Conservation (phyloP, 1,139 yeast species). For the Eremothecium cymbalariae region DNA sequence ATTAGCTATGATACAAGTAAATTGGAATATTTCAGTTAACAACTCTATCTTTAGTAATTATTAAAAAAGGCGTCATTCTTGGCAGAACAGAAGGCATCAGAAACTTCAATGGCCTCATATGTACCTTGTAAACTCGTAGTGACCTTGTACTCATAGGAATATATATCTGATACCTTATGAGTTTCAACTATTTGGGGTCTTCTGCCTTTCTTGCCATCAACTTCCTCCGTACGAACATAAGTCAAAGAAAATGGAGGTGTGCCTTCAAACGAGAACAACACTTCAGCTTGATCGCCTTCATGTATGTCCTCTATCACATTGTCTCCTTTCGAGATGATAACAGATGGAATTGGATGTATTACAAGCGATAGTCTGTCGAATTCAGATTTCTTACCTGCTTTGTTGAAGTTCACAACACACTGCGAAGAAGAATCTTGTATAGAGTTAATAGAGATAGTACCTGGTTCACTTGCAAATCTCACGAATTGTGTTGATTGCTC, state of each 20-base stretch:
- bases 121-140: slow-evolving; percentile 84
- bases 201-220: slow-evolving; percentile 29
- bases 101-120: slow-evolving; percentile 81
- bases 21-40: neutral
- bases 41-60: slow-evolving; percentile 8
- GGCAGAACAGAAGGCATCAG: slow-evolving; percentile 67
- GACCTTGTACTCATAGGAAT: slow-evolving; percentile 59
- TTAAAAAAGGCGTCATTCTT: slow-evolving; percentile 34
- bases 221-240: slow-evolving; percentile 44
- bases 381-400: slow-evolving; percentile 32
- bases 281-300: slow-evolving; percentile 80
- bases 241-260: slow-evolving; percentile 60
- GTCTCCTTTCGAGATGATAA: slow-evolving; percentile 76
- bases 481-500: slow-evolving; percentile 49
- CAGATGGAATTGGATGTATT: slow-evolving; percentile 82
- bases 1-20: neutral
- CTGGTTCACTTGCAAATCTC: slow-evolving; percentile 76
- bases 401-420: slow-evolving; percentile 57
- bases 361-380: slow-evolving; percentile 41
- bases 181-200: slow-evolving; percentile 60
- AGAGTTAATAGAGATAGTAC: slow-evolving; percentile 58
- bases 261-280: slow-evolving; percentile 59
- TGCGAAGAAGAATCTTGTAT: slow-evolving; percentile 69
- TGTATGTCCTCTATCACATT: slow-evolving; percentile 72
- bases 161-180: slow-evolving; percentile 62